These are phyloP conservation scores for Scheffersomyces stipitis DNA, from an alignment of 805 yeast species.

Conservation along the genomic window DNA sequence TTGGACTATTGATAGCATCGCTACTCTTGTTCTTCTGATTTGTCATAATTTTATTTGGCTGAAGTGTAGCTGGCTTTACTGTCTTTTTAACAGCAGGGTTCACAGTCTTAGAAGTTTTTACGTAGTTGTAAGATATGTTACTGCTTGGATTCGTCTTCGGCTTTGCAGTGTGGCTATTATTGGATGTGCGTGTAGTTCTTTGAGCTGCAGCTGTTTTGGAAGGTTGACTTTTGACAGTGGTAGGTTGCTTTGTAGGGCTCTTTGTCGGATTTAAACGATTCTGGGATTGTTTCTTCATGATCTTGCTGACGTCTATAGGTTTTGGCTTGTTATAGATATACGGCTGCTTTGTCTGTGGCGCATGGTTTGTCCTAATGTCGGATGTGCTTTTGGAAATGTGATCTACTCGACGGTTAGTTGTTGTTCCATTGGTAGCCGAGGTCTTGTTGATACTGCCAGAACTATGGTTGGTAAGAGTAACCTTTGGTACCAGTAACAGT, in stretches of 20 bases:
- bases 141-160: slow-evolving; percentile 3
- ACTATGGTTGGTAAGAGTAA: background rate
- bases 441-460: background rate
- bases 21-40: background rate
- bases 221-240: background rate
- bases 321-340: slow-evolving; percentile 40
- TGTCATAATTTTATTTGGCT: background rate
- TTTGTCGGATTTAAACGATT: slow-evolving; percentile 4
- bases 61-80: background rate
- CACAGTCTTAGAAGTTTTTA: too few species aligned
- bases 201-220: slow-evolving; percentile 7
- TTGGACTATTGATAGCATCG: slow-evolving; percentile 17
- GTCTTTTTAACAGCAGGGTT: slow-evolving; percentile 4
- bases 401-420: background rate
- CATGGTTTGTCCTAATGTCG: slow-evolving; percentile 14
- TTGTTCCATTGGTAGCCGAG: background rate
- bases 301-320: slow-evolving; percentile 34
- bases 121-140: slow-evolving; percentile 14
- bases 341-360: slow-evolving; percentile 11
- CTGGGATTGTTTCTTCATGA: slow-evolving; percentile 25
- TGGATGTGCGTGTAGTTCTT: slow-evolving; percentile 5
- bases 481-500: slow-evolving; percentile 3
- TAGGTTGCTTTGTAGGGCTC: slow-evolving; percentile 1
- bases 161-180: slow-evolving; percentile 1
- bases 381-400: slow-evolving; percentile 21